A percentile compares a stretch with the other conserved stretches of the same genome.
These are phyloP conservation scores for Microbotryum saponariae DNA, from an alignment of 1,284 basidiomycete genomes.

Conservation along the genomic window DNA sequence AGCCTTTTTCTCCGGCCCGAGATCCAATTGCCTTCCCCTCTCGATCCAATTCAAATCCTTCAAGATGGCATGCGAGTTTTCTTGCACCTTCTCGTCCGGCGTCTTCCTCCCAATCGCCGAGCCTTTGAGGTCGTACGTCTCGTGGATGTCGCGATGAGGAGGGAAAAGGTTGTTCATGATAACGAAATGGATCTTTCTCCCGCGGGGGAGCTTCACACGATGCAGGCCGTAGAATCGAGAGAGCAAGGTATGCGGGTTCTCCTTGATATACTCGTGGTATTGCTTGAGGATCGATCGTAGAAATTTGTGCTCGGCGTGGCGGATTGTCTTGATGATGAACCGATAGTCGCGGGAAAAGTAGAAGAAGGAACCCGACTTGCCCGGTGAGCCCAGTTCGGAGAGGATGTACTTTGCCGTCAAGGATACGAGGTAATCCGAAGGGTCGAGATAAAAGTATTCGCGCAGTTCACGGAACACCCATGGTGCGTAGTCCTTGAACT, in stretches of 20 bases:
- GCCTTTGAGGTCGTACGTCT: constrained; percentile 95
- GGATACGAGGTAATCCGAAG: constrained; percentile 92
- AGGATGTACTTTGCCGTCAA: constrained; percentile 96
- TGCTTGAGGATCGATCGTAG: constrained; percentile 72
- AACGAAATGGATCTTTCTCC: constrained; percentile 95
- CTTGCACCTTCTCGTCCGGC: constrained; percentile 69
- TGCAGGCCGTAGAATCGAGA: constrained; percentile 94
- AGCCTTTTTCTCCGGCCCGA: constrained; percentile 90
- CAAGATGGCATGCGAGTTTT: constrained; percentile 77
- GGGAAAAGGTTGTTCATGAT: constrained; percentile 99
- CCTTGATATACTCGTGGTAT: constrained; percentile 80
- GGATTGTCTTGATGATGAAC: constrained; percentile 99
- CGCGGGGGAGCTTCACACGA: constrained; percentile 88
- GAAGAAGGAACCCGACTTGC: constrained; percentile 97
- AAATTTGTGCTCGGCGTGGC: constrained; percentile 89
- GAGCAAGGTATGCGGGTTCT: constrained; percentile 87
- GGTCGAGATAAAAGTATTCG: constrained; percentile 90
- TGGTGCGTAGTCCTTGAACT: constrained; percentile 98
- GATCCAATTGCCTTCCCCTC: constrained; percentile 64
- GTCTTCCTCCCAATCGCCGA: constrained; percentile 84
- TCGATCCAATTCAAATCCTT: constrained; percentile 98
- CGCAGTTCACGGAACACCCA: constrained; percentile 94
- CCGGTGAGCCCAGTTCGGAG: constrained; percentile 94
- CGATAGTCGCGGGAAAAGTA: constrained; percentile 98
- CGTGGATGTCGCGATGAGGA: constrained; percentile 92